Conservation (phyloP, 768 basidiomycete genomes). For the Clitopilus hobsonii region DNA sequence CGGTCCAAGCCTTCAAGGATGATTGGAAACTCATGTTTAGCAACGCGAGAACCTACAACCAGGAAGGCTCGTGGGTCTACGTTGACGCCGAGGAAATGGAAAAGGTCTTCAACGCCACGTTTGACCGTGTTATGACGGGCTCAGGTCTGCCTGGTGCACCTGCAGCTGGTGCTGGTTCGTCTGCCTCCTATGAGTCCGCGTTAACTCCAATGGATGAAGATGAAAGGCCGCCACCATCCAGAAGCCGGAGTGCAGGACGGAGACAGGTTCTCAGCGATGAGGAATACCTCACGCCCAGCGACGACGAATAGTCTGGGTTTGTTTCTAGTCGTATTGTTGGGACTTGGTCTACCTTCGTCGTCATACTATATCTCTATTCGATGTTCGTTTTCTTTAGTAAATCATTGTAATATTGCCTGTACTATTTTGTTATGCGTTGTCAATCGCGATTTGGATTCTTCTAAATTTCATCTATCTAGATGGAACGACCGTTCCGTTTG, state of each 20-base stretch:
- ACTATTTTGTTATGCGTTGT: background rate
- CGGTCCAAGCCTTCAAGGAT: slow-evolving; percentile 60
- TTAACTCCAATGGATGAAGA: slow-evolving; percentile 83
- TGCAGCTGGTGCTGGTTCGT: slow-evolving; percentile 28
- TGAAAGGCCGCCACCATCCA: slow-evolving; percentile 48
- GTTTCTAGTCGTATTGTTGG: too few relatives aligned
- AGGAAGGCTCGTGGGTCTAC: slow-evolving; percentile 94
- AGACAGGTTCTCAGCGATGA: slow-evolving; percentile 76
- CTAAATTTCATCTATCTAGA: background rate
- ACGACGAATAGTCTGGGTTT: slow-evolving; percentile 48
- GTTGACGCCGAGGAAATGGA: slow-evolving; percentile 94
- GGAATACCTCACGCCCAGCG: slow-evolving; percentile 69
- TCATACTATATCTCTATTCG: background rate
- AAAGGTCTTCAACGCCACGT: slow-evolving; percentile 74
- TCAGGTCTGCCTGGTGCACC: slow-evolving; percentile 76
- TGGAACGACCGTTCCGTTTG: background rate
- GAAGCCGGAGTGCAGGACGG: slow-evolving; percentile 56
- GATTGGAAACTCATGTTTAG: slow-evolving; percentile 92
- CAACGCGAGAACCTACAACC: slow-evolving; percentile 92
- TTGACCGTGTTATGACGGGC: slow-evolving; percentile 57
- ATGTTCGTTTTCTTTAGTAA: background rate
- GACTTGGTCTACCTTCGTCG: background rate
- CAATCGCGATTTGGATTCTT: background rate
- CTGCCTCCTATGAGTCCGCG: slow-evolving; percentile 59
- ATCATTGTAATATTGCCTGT: background rate